Evolutionary conservation across 306 rosid species (phyloP).

Genomic region (Cucumis sativus): Cucumber_9930_V3 NC_026660.2:2976001-2976500

Average conservation of each 20-base stretch:
- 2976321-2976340: constrained; percentile 74
- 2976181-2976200: background rate
- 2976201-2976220: constrained; percentile 48
- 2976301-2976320: constrained; percentile 76
- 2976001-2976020: background rate
- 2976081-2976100: background rate
- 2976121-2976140: background rate
- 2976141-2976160: background rate
- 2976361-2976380: constrained; percentile 85
- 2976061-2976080: background rate
- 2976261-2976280: constrained; percentile 93
- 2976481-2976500: constrained; percentile 81
- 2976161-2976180: background rate
- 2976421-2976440: constrained; percentile 90
- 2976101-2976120: background rate
- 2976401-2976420: constrained; percentile 82
- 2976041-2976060: background rate
- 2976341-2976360: constrained; percentile 58
- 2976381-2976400: constrained; percentile 90
- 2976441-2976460: constrained; percentile 62
- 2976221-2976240: constrained; percentile 72
- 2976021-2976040: background rate
- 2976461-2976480: constrained; percentile 84
- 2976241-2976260: constrained; percentile 79
- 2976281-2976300: constrained; percentile 88